Conservation (phyloP, 1,284 basidiomycete species). For the Phellinidium pouzarii region DNA sequence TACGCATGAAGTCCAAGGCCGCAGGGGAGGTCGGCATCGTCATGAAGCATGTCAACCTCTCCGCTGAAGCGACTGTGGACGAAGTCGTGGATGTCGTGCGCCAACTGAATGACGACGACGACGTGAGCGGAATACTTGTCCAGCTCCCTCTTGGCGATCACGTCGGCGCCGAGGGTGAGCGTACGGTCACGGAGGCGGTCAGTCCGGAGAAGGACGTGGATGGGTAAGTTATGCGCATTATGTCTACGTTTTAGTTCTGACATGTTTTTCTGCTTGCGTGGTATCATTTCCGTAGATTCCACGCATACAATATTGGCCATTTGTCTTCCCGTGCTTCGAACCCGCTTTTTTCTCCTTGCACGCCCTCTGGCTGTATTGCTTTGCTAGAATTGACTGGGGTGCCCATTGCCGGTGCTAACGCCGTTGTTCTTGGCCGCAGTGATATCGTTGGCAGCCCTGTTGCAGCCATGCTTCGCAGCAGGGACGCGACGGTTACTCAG, state of each 20-base stretch:
- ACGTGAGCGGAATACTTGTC: slow-evolving; percentile 87
- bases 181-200: slow-evolving; percentile 97
- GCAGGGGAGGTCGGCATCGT: slow-evolving; percentile 92
- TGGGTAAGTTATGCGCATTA: slow-evolving; percentile 49
- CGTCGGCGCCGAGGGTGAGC: slow-evolving; percentile 77
- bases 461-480: slow-evolving; percentile 81
- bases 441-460: slow-evolving; percentile 99
- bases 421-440: slow-evolving; percentile 93
- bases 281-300: slow-evolving; percentile 57
- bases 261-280: slow-evolving; percentile 8
- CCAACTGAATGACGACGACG: slow-evolving; percentile 78
- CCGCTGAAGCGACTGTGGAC: slow-evolving; percentile 67
- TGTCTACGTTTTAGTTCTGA: slow-evolving; percentile 16
- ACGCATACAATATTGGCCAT: slow-evolving; percentile 98
- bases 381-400: slow-evolving; percentile 85
- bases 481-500: slow-evolving; percentile 95
- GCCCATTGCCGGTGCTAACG: slow-evolving; percentile 68
- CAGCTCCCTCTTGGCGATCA: slow-evolving; percentile 88
- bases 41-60: slow-evolving; percentile 75
- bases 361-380: slow-evolving; percentile 91
- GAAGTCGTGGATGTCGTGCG: slow-evolving; percentile 76
- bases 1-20: slow-evolving; percentile 97
- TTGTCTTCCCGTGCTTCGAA: slow-evolving; percentile 86
- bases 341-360: slow-evolving; percentile 93
- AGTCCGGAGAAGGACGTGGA: too few species aligned